phyloP scores from a whole-genome alignment of 768 basidiomycete genomes.

The Lactarius akahatsu region DNA sequence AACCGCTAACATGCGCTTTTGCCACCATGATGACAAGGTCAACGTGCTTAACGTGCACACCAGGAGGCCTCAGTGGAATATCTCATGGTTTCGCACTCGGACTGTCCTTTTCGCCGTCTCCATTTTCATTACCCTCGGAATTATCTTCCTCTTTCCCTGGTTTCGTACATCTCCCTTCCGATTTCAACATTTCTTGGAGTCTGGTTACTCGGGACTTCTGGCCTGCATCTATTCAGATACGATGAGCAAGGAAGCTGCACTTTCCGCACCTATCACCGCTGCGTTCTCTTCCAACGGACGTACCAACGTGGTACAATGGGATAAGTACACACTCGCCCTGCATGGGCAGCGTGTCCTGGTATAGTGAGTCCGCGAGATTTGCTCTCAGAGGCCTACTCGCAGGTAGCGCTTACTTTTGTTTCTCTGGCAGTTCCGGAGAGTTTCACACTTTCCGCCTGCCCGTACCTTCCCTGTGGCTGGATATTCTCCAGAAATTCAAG shows the following conservation, averaged over 20 bases:
- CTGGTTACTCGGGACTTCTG: not conserved
- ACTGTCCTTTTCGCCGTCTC: not conserved
- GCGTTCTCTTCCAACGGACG: conserved; percentile 22
- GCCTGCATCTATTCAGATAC: not conserved
- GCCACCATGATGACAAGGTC: not conserved
- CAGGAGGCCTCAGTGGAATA: not conserved
- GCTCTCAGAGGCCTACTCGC: not conserved
- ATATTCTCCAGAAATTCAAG: conserved; percentile 78
- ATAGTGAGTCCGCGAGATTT: not conserved
- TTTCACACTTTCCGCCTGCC: conserved; percentile 83
- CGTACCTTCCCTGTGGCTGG: conserved; percentile 76
- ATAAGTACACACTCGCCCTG: conserved; percentile 28
- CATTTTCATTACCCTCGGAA: not conserved
- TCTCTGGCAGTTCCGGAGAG: conserved; percentile 64
- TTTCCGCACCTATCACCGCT: not conserved
- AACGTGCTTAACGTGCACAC: not conserved
- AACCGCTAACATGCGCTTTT: not conserved
- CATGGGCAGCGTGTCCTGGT: conserved; percentile 24
- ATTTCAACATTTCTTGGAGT: not conserved
- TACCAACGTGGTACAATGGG: conserved; percentile 28
- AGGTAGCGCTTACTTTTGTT: not conserved
- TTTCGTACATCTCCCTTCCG: not conserved
- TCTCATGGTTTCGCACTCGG: conserved; percentile 6
- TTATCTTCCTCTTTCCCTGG: not conserved
- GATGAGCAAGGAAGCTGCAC: not conserved